Evolutionary conservation across 768 basidiomycete species (phyloP), one percentile per base, ranked within the genome.

Genomic region (Leccinellum luteum): DNA sequence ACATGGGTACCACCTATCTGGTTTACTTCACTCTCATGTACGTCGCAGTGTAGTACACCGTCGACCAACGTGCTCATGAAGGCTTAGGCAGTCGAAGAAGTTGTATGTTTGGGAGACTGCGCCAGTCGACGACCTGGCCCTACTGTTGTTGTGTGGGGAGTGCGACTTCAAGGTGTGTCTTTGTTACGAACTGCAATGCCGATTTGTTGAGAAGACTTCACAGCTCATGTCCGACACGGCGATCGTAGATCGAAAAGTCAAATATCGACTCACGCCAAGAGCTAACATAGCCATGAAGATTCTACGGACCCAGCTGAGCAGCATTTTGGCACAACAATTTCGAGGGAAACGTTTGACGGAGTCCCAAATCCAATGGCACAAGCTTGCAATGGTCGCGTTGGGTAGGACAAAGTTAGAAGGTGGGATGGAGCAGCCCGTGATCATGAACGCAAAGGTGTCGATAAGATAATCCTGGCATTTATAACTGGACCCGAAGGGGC

Each of bases 81-180:
- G 51, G 31, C 58, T 48, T 53, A 94, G 94, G 92, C 93, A 94
- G 68, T 95, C 94, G 7, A 97, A 93, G 74, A 93, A 85, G 69
- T 73, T 95, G 27, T 96, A 92, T 73, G 90, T 83, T 17, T 97
- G 94, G 94, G 96, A 98, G 72, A 93, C 89, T 0, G 86, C 92
- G 6, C 91, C 94, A 6, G 83, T 91, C 8, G 91, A 97, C 60
- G 92, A 96, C 63, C 71, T 90, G 27, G 84, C 92, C 4, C 70
- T 98, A 52, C 67, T 92, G 27, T 76, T 98, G 17, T 75, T 98
- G 1, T 98, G 94, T 58, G 96, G 96, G 9, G 96, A 98, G 60
- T 77, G 81, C 23, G 96, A 98, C 56, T 88, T 91, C 76, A 94
- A 89, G 83, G 93, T 85, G 69, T 54, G 78, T 60, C 17, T 13